Percentiles rank a stretch among this genome's conserved stretches.
Conservation (phyloP, 2,329 filamentous ascomycete species). For the Fusarium torreyae region DNA sequence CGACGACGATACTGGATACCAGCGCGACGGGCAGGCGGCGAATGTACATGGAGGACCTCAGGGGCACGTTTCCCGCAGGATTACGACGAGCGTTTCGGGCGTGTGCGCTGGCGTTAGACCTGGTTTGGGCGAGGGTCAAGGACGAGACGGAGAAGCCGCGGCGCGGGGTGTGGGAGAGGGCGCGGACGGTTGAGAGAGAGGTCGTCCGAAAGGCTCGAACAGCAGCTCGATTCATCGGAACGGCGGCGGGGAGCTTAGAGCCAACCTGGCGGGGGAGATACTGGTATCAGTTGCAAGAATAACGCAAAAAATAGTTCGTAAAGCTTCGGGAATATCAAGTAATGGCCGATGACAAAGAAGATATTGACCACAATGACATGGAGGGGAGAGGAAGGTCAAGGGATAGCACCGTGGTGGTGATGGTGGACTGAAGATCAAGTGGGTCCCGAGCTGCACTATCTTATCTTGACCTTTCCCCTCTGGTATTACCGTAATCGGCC, state of each 20-base stretch:
- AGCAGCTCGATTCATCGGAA: constrained; percentile 81
- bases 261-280: constrained; percentile 20
- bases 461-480: constrained; percentile 41
- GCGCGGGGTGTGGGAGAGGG: constrained; percentile 65
- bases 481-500: constrained; percentile 14
- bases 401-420: constrained; percentile 8
- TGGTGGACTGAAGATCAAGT: constrained; percentile 20
- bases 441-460: constrained; percentile 28
- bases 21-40: constrained; percentile 77
- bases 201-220: constrained; percentile 78
- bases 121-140: constrained; percentile 72
- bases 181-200: constrained; percentile 74
- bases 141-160: constrained; percentile 62
- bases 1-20: constrained; percentile 76
- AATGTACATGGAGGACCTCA: constrained; percentile 82
- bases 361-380: constrained; percentile 23
- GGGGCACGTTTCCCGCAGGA: constrained; percentile 57
- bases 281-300: background rate
- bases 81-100: constrained; percentile 57
- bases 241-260: constrained; percentile 33
- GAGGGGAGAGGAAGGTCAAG: constrained; percentile 15
- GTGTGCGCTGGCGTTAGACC: constrained; percentile 64
- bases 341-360: constrained; percentile 23
- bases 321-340: constrained; percentile 1
- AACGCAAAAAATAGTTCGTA: background rate